Evolutionary conservation across 2,329 filamentous ascomycete species (phyloP), one percentile per base, ranked within the genome.

Genomic region (Acrocalymma vagum): DNA sequence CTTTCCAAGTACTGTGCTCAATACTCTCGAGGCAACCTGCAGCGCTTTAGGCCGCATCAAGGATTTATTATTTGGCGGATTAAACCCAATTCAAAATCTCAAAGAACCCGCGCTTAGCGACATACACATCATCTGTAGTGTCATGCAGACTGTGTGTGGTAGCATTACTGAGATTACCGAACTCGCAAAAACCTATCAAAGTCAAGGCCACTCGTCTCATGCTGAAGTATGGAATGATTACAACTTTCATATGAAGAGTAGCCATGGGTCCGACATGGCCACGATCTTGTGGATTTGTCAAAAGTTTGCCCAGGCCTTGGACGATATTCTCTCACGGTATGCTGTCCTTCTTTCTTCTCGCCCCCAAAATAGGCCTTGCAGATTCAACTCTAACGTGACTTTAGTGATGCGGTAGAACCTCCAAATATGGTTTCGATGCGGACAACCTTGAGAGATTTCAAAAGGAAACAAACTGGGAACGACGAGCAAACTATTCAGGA

Each of bases 171-270:
- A 63, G 15, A 53, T 58, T 7, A 45, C 51, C 1, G 52, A 61
- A n/a, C 34, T 44, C n/a, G 46, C 51, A 9, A 58, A 54, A 25
- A 49, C 51, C 29, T 35, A 52, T 17, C 24, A 29, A 3, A 39
- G 46, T 11, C 29, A 42, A 7, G 46, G 33, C 2, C 14, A 37
- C 13, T 40, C 42, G 5, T 37, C 25, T 15, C 22, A 53, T 31
- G 37, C 42, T 20, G 32, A 15, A 7, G 44, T 65, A 4, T 67
- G 64, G 64, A 29, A 54, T 5, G 53, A 61, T 13, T 61, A 53
- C 46, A 60, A 62, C 20, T 20, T 38, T 6, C 47, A 62, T 16
- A 53, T 62, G 38, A 45, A 42, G 14, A 44, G 22, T 15, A 48
- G 16, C 9, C 45, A 62, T 29, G 48, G 48, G 4, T 28, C 49